phyloP scores from a whole-genome alignment of 495 filamentous ascomycete genomes.

The Podospora fimiseda region DNA sequence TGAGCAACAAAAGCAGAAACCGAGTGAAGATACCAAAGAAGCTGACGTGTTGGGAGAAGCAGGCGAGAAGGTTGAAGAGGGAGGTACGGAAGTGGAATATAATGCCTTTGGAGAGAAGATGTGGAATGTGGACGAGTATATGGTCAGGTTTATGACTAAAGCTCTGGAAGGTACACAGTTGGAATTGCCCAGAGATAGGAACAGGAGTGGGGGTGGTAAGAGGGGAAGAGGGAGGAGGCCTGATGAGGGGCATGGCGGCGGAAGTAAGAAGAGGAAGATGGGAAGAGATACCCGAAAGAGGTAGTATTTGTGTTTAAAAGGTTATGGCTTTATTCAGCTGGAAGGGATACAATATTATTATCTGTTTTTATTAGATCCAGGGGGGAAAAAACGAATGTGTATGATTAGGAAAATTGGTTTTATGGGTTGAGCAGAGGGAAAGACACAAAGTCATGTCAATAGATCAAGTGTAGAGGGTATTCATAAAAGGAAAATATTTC shows the following conservation, averaged over 20 bases:
- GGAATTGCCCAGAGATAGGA: slow-evolving; percentile 73
- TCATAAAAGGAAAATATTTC: too few species aligned
- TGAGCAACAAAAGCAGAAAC: slow-evolving; percentile 53
- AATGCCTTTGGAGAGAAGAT: slow-evolving; percentile 51
- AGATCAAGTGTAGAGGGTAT: too few species aligned
- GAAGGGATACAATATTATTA: too few species aligned
- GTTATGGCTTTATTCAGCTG: too few species aligned
- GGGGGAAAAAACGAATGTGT: too few species aligned
- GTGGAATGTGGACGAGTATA: slow-evolving; percentile 73
- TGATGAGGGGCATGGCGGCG: neutral
- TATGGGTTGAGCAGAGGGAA: too few species aligned
- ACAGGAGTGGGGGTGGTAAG: slow-evolving; percentile 44
- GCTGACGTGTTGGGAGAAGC: slow-evolving; percentile 35
- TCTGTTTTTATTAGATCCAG: too few species aligned
- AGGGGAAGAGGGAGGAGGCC: slow-evolving; percentile 75
- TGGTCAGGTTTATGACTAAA: slow-evolving; percentile 70
- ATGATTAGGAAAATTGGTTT: too few species aligned
- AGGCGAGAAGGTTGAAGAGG: slow-evolving; percentile 16
- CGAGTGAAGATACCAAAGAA: slow-evolving; percentile 9
- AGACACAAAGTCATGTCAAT: too few species aligned
- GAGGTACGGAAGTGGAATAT: slow-evolving; percentile 41
- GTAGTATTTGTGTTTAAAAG: slow-evolving; percentile 1
- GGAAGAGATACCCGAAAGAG: slow-evolving; percentile 17
- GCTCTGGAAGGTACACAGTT: slow-evolving; percentile 73
- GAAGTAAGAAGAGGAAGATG: slow-evolving; percentile 23